Evolutionary conservation across 257 asterid species (phyloP).

Genomic region (Solanum pennellii): DNA sequence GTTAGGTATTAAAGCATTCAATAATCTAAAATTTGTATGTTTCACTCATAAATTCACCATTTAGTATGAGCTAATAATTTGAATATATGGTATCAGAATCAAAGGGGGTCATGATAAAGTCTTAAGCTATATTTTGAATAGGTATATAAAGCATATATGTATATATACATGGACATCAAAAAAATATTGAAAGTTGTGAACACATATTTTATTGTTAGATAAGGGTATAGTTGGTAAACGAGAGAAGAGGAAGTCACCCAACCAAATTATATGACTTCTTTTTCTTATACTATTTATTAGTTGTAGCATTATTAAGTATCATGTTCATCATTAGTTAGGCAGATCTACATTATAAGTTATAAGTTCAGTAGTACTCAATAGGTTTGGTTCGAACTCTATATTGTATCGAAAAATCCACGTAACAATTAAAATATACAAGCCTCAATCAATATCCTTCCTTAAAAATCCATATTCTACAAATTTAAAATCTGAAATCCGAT

Average conservation of each 20-base stretch:
- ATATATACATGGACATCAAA: background rate
- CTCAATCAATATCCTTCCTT: too few relatives aligned
- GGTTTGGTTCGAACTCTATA: too few relatives aligned
- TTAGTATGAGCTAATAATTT: background rate
- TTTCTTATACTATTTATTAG: background rate
- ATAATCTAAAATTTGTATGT: background rate
- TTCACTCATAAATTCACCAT: background rate
- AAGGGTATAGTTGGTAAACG: background rate
- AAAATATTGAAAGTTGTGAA: background rate
- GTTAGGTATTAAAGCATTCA: background rate
- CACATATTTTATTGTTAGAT: background rate
- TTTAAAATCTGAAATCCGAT: too few relatives aligned
- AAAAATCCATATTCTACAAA: too few relatives aligned
- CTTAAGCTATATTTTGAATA: background rate
- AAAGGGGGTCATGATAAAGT: background rate
- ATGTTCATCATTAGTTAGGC: too few relatives aligned
- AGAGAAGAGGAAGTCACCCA: background rate
- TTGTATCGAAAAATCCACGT: too few relatives aligned
- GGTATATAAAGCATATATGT: background rate
- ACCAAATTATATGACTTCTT: background rate
- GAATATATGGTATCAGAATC: background rate
- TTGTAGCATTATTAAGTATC: background rate
- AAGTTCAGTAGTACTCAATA: too few relatives aligned
- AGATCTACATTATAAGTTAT: too few relatives aligned
- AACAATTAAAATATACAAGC: too few relatives aligned